Base-by-base conservation (phyloP, 192 early-diverging fungal species). In the Gaertneriomyces semiglobifer region DNA sequence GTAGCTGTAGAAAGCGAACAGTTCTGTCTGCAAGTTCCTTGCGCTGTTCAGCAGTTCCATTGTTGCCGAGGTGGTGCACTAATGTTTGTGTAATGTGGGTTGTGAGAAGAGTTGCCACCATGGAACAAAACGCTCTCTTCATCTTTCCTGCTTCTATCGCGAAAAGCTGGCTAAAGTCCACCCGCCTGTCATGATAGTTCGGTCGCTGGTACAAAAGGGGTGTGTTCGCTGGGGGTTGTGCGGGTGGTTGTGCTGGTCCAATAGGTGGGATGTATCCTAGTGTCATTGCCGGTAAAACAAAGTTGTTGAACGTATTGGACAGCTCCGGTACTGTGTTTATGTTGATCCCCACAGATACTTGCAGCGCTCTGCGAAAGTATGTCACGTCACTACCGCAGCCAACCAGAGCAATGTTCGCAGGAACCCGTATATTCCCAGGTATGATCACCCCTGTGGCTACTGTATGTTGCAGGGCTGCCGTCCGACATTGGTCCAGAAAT, bases 91-190 rank as follows among this genome's bases (percentile, higher is more conserved):
- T n/a, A 8, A 48, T 8, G n/a, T 48, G 47, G 8, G 8, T n/a
- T n/a, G 47, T 48, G n/a, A 48, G 8, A 10, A 10, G 47, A 48
- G 47, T 48, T n/a, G 47, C 47, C 8, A 48, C n/a, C 47, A 48
- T 48, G 9, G 47, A 10, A 48, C 47, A 48, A 48, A 48, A 48
- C 8, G 47, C 47, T n/a, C 47, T 48, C n/a, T 48, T 48, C 47
- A 48, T 48, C n/a, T 48, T 48, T n/a, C 47, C 47, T 48, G 47
- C 47, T 48, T 48, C 47, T 8, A 48, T 48, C 9, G 47, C 47
- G 47, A 48, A 48, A 10, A 48, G n/a, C n/a, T 48, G 9, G 47
- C 9, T 48, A n/a, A 48, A 48, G n/a, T 48, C 47, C 47, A 8
- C 47, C 47, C 47, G 47, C 8, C n/a, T 8, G 9, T 10, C 8